These are phyloP conservation scores for Leccinum pseudoinsigne DNA, from an alignment of 1,284 basidiomycete species.

Conservation along the genomic window DNA sequence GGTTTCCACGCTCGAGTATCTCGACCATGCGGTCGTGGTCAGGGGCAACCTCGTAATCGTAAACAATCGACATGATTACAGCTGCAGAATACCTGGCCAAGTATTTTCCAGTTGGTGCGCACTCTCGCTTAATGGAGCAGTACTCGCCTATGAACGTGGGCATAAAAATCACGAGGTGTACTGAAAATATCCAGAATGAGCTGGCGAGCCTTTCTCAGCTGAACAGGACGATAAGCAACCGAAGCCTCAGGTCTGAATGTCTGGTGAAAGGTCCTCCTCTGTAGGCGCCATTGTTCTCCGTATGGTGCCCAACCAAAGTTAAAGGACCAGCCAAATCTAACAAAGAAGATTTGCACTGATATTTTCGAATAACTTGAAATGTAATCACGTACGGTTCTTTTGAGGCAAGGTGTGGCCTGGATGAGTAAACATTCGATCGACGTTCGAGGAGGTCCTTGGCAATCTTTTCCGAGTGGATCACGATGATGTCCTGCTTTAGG, in stretches of 20 bases:
- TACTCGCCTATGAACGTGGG: conserved; percentile 22
- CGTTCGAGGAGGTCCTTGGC: conserved; percentile 28
- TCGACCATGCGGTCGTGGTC: conserved; percentile 23
- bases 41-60: conserved; percentile 24
- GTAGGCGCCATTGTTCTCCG: conserved; percentile 24
- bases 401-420: conserved; percentile 27
- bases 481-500: conserved; percentile 24
- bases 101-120: background rate
- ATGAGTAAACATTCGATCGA: conserved; percentile 28
- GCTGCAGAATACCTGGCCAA: conserved; percentile 21
- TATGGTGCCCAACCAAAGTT: conserved; percentile 23
- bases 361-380: too few species aligned
- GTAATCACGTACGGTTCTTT: conserved; percentile 18
- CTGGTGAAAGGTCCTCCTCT: conserved; percentile 31
- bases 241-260: conserved; percentile 25
- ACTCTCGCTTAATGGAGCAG: background rate
- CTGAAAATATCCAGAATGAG: conserved; percentile 22
- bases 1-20: conserved; percentile 16
- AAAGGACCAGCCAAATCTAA: conserved; percentile 29
- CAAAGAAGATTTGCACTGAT: conserved; percentile 3
- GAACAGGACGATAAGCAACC: conserved; percentile 19
- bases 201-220: conserved; percentile 21
- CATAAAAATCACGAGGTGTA: conserved; percentile 15
- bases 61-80: conserved; percentile 27
- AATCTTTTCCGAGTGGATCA: conserved; percentile 24